Conservation (phyloP, 2,329 filamentous ascomycete genomes). For the Fusarium austroafricanum region DNA sequence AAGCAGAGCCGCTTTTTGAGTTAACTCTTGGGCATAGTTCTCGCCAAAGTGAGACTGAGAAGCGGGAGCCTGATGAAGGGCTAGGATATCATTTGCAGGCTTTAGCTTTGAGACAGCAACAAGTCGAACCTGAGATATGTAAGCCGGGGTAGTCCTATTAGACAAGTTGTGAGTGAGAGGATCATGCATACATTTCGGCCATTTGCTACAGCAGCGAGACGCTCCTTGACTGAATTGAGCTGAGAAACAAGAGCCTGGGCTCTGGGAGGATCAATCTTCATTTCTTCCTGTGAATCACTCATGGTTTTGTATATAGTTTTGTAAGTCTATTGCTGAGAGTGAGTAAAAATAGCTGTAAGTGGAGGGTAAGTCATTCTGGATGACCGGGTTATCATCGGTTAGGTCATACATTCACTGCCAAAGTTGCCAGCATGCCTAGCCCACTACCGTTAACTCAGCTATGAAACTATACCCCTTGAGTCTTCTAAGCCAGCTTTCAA, state of each 20-base stretch:
- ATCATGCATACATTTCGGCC: slow-evolving; percentile 63
- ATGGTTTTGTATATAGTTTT: slow-evolving; percentile 48
- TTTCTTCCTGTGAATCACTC: slow-evolving; percentile 59
- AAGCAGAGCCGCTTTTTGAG: slow-evolving; percentile 84
- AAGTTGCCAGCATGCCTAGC: slow-evolving; percentile 33
- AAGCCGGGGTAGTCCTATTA: slow-evolving; percentile 22
- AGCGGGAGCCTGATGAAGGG: slow-evolving; percentile 74
- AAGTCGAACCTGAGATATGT: slow-evolving; percentile 73
- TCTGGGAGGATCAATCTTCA: slow-evolving; percentile 72
- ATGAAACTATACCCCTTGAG: slow-evolving; percentile 18
- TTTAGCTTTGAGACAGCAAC: slow-evolving; percentile 98
- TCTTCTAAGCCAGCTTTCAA: slow-evolving; percentile 6
- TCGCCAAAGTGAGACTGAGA: slow-evolving; percentile 88
- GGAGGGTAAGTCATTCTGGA: slow-evolving; percentile 33
- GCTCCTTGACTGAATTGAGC: slow-evolving; percentile 68
- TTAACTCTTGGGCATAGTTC: slow-evolving; percentile 93
- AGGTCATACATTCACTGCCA: slow-evolving; percentile 2
- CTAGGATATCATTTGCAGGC: slow-evolving; percentile 88
- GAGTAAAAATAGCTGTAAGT: slow-evolving; percentile 42
- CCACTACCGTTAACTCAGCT: background rate
- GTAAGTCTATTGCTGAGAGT: background rate
- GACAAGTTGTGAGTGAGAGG: background rate
- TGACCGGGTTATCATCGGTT: slow-evolving; percentile 52
- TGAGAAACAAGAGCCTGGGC: slow-evolving; percentile 72
- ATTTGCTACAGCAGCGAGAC: slow-evolving; percentile 65